Conservation (phyloP, 805 yeast species). For the Starmerella scarabaei region DNA sequence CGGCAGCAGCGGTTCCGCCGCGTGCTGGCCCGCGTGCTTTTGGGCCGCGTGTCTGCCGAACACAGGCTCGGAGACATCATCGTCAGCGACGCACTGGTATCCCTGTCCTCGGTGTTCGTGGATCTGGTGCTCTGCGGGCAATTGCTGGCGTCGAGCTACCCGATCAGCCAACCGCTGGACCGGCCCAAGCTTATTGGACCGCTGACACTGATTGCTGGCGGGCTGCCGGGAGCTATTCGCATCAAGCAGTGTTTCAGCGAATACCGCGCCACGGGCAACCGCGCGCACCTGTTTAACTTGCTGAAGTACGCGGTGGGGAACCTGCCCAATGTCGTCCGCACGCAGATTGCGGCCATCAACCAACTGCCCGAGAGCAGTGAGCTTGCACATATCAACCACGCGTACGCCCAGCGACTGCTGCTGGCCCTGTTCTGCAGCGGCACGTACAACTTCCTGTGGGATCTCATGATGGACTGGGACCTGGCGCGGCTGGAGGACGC, state of each 20-base stretch:
- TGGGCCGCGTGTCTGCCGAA: conserved; percentile 47
- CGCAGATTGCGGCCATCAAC: conserved; percentile 12
- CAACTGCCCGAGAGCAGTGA: conserved; percentile 3
- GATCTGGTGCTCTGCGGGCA: conserved; percentile 54
- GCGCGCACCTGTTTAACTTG: conserved; percentile 53
- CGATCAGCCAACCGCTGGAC: conserved; percentile 4
- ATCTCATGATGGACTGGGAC: conserved; percentile 73
- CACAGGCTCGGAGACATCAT: conserved; percentile 65
- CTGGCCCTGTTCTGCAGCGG: conserved; percentile 50
- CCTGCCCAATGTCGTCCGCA: conserved; percentile 15
- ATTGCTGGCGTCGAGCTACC: conserved; percentile 26
- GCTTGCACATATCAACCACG: not conserved
- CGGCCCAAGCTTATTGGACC: conserved; percentile 17
- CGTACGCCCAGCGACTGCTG: conserved; percentile 21
- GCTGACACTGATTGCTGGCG: conserved; percentile 11
- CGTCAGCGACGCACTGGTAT: conserved; percentile 71
- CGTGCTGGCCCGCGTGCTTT: conserved; percentile 36
- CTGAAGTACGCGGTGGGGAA: conserved; percentile 42
- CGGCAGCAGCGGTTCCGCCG: conserved; percentile 32
- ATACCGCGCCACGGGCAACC: conserved; percentile 38
- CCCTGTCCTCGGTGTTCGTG: conserved; percentile 62
- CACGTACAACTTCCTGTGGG: conserved; percentile 77
- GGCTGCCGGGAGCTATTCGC: conserved; percentile 60
- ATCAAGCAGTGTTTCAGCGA: conserved; percentile 73
- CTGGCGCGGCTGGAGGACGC: conserved; percentile 4